Base-by-base conservation (phyloP, 2,329 filamentous ascomycete genomes). In the Epicoccum nigrum region DNA sequence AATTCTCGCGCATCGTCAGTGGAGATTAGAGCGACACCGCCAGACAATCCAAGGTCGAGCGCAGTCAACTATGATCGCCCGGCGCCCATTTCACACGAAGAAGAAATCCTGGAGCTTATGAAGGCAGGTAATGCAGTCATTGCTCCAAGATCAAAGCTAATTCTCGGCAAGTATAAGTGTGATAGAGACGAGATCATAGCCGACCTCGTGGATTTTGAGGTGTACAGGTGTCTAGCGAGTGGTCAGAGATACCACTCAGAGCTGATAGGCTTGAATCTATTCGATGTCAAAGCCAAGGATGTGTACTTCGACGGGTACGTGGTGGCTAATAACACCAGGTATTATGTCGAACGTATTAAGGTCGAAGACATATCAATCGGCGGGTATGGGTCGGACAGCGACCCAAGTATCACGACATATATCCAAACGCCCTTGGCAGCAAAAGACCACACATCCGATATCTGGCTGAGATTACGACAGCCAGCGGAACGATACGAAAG, bases 331-430 rank as follows among this genome's bases (percentile, higher is more conserved):
- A 16, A 67, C 45, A 3, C 58, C 30, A 53, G 55, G 7, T 74
- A 75, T 32, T 89, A 82, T 48, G 77, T 93, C 0, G 71, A 81
- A 37, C 72, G 67, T 0, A 74, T 89, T 0, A 74, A 77, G 0
- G 88, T 93, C 38, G 63, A 72, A 0, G 74, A 80, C 1, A 72
- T 88, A 1, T 85, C 87, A 0, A 80, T 94, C 9, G 87, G 85
- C 2, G 85, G 85, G 21, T 91, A 92, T 64, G 83, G 83, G 0
- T 66, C 79, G 1, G 64, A 76, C 0, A 62, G 76, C 6, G 68
- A 78, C 17, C 78, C 81, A 0, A 65, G 63, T 0, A 78, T 86
- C 7, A 73, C 81, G 13, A 78, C 92, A 1, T 92, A 86, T 81
- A 79, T 93, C 2, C 80, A 83, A 15, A 88, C 88, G 0, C 44